Evolutionary conservation across 805 yeast genomes (phyloP).

Genomic region (Candida broadrunensis): DNA sequence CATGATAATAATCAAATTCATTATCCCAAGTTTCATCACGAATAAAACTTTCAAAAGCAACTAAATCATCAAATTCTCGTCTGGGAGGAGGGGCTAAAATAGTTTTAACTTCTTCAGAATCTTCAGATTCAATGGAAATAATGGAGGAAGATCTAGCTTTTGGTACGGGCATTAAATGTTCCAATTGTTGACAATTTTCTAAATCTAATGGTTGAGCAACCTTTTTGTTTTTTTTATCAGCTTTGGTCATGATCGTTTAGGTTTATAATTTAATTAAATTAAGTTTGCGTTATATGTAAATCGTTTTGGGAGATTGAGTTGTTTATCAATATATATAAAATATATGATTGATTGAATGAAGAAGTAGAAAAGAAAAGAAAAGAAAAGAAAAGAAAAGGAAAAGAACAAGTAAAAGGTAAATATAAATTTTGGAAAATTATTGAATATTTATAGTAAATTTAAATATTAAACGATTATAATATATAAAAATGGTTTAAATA

Average conservation of each 20-base stretch:
- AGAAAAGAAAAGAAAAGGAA: neutral
- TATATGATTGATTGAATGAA: neutral
- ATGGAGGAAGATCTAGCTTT: conserved; percentile 37
- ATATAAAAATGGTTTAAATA: no score
- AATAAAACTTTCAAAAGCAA: conserved; percentile 59
- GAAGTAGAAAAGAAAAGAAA: neutral
- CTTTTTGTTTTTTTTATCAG: neutral
- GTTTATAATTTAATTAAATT: neutral
- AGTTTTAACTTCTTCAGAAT: conserved; percentile 20
- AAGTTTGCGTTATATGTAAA: neutral
- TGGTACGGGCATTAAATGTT: conserved; percentile 36
- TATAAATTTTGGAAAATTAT: no score
- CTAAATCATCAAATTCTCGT: conserved; percentile 58
- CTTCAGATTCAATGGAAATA: conserved; percentile 36
- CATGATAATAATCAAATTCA: conserved; percentile 67
- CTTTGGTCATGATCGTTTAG: neutral
- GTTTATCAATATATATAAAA: neutral
- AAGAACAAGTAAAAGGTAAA: no score
- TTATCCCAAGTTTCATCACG: conserved; percentile 76
- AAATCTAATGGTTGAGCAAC: conserved; percentile 26
- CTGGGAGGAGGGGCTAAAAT: conserved; percentile 38
- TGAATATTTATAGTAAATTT: no score
- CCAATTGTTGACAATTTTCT: conserved; percentile 35
- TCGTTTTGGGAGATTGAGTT: neutral
- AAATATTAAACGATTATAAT: no score